phyloP scores from a whole-genome alignment of 1,139 yeast species.

The Yamadazyma trypodendri region DNA sequence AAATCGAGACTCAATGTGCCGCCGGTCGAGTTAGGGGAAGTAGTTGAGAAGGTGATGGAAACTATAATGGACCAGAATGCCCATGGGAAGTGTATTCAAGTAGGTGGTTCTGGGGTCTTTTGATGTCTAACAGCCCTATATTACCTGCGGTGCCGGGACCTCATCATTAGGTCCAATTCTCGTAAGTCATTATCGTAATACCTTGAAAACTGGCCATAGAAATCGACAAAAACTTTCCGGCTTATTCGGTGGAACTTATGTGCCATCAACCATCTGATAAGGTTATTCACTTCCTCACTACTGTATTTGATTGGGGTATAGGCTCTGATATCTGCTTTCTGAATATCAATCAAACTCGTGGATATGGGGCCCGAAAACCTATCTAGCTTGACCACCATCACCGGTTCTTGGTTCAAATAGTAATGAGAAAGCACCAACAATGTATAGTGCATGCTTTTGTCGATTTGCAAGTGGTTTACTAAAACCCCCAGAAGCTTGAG shows the following conservation, averaged over 20 bases:
- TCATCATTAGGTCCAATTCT: slow-evolving; percentile 2
- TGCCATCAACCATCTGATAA: slow-evolving; percentile 14
- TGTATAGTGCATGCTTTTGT: slow-evolving; percentile 1
- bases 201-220: slow-evolving; percentile 12
- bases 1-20: slow-evolving; percentile 24
- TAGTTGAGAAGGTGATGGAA: slow-evolving; percentile 27
- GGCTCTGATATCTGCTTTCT: slow-evolving; percentile 6
- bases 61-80: slow-evolving; percentile 29
- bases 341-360: slow-evolving; percentile 3
- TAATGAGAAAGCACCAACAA: slow-evolving; percentile 6
- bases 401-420: slow-evolving; percentile 1
- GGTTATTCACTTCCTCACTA: slow-evolving; percentile 10
- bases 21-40: slow-evolving; percentile 22
- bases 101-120: too few relatives aligned
- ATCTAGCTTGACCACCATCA: background rate
- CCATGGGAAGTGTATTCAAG: slow-evolving; percentile 42
- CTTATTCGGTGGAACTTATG: slow-evolving; percentile 4
- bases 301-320: slow-evolving; percentile 11
- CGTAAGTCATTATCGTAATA: slow-evolving; percentile 13
- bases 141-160: too few relatives aligned
- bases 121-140: too few relatives aligned
- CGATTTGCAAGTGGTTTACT: background rate
- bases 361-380: background rate
- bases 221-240: slow-evolving; percentile 5
- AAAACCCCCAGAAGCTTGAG: slow-evolving; percentile 8